These are phyloP conservation scores for Talaromyces ruber DNA, from an alignment of 495 filamentous ascomycete species.

Conservation along the genomic window DNA sequence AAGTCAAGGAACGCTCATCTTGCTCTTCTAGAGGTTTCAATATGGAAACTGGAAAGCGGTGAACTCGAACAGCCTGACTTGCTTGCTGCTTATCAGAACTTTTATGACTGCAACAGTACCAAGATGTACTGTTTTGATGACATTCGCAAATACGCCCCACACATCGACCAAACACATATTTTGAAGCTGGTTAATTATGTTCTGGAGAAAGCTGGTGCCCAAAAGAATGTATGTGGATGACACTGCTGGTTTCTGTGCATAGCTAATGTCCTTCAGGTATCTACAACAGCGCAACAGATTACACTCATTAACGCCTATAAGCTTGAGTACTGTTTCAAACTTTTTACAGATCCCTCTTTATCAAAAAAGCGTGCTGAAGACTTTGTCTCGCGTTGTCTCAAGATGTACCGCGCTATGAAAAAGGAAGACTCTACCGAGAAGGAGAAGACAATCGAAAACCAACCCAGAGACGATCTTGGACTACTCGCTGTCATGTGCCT, in stretches of 20 bases:
- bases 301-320: slow-evolving; percentile 47
- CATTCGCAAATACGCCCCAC: slow-evolving; percentile 34
- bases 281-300: slow-evolving; percentile 16
- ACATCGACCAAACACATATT: slow-evolving; percentile 25
- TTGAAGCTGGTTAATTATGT: slow-evolving; percentile 30
- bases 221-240: slow-evolving; percentile 22
- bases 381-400: slow-evolving; percentile 39
- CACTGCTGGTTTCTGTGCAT: background rate
- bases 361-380: slow-evolving; percentile 26
- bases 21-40: slow-evolving; percentile 25
- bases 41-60: slow-evolving; percentile 19
- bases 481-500: slow-evolving; percentile 49
- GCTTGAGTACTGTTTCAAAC: slow-evolving; percentile 44
- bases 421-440: slow-evolving; percentile 16
- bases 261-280: slow-evolving; percentile 10
- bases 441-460: slow-evolving; percentile 41
- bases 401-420: slow-evolving; percentile 27
- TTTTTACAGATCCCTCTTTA: slow-evolving; percentile 30
- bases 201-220: slow-evolving; percentile 13
- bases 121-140: slow-evolving; percentile 50
- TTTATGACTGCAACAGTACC: slow-evolving; percentile 38
- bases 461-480: slow-evolving; percentile 48
- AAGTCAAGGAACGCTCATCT: slow-evolving; percentile 43
- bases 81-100: slow-evolving; percentile 33
- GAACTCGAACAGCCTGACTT: slow-evolving; percentile 24